Evolutionary conservation across 2,329 filamentous ascomycete genomes (phyloP).

Genomic region (Neopestalotiopsis rosae): DNA sequence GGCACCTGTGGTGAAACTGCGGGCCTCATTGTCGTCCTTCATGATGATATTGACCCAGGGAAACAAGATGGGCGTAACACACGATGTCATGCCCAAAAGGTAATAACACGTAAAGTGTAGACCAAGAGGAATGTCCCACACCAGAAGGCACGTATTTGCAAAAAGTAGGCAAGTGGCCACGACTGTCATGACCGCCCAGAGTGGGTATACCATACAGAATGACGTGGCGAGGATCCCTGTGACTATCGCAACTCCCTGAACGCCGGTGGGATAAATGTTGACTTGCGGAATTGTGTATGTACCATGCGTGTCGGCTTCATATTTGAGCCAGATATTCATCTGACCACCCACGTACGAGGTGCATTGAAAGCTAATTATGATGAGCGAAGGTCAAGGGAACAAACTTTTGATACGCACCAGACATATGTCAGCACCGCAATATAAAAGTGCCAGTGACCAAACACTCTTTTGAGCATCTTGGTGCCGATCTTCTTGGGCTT

Average conservation of each 20-base stretch:
- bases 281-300: conserved; percentile 25
- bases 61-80: conserved; percentile 30
- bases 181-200: conserved; percentile 35
- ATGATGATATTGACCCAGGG: conserved; percentile 31
- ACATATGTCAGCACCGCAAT: conserved; percentile 30
- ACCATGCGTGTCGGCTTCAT: conserved; percentile 21
- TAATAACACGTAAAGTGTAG: conserved; percentile 27
- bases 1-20: conserved; percentile 28
- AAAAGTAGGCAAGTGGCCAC: conserved; percentile 27
- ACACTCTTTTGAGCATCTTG: conserved; percentile 32
- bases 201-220: conserved; percentile 39
- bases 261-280: conserved; percentile 29
- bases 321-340: conserved; percentile 27
- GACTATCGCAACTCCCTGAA: conserved; percentile 34
- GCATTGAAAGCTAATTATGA: conserved; percentile 24
- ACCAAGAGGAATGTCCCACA: conserved; percentile 25
- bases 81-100: conserved; percentile 29
- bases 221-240: conserved; percentile 32
- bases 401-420: conserved; percentile 18
- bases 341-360: conserved; percentile 25
- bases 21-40: conserved; percentile 30
- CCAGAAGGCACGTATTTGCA: conserved; percentile 25
- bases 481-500: conserved; percentile 27
- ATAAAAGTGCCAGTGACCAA: conserved; percentile 35
- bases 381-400: too few species aligned